These are phyloP conservation scores for Pythium periplocum DNA, from an alignment of 352 stramenopile genomes.

Conservation along the genomic window DNA sequence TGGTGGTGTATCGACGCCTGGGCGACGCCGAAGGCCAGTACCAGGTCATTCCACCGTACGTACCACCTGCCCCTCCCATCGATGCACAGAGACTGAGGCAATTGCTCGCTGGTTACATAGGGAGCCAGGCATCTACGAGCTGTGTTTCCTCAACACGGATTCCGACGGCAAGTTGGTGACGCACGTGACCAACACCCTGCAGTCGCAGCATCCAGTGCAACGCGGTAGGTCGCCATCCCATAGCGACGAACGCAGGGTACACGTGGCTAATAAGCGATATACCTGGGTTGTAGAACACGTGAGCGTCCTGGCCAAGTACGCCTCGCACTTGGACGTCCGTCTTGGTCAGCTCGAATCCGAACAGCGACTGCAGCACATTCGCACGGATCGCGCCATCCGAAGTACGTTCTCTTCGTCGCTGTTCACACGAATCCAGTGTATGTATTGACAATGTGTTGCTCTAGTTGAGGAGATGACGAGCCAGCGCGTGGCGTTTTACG, in stretches of 20 bases:
- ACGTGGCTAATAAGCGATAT: too few species aligned
- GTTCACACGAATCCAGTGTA: too few species aligned
- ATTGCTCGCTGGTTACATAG: conserved; percentile 12
- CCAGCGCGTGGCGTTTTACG: conserved; percentile 72
- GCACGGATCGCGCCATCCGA: conserved; percentile 72
- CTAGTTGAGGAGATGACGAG: conserved; percentile 74
- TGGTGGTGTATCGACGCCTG: conserved; percentile 46
- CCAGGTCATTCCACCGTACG: conserved; percentile 52
- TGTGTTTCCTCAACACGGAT: conserved; percentile 77
- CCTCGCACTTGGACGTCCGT: conserved; percentile 71
- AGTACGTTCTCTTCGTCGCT: conserved; percentile 16
- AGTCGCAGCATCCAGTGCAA: conserved; percentile 77
- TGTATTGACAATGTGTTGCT: conserved; percentile 2
- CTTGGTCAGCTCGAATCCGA: conserved; percentile 78
- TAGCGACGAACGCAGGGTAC: too few species aligned
- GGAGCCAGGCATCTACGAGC: conserved; percentile 45
- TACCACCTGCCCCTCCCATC: neutral
- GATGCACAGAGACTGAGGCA: too few species aligned
- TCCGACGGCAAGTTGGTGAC: conserved; percentile 71
- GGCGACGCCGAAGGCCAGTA: conserved; percentile 73
- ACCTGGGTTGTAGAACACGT: conserved; percentile 45
- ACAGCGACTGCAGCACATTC: conserved; percentile 68
- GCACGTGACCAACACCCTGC: conserved; percentile 72
- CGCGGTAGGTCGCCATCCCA: conserved; percentile 29
- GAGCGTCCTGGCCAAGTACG: conserved; percentile 76